phyloP scores from a whole-genome alignment of 2,329 filamentous ascomycete species.

The Dendrostoma leiphaemia region DNA sequence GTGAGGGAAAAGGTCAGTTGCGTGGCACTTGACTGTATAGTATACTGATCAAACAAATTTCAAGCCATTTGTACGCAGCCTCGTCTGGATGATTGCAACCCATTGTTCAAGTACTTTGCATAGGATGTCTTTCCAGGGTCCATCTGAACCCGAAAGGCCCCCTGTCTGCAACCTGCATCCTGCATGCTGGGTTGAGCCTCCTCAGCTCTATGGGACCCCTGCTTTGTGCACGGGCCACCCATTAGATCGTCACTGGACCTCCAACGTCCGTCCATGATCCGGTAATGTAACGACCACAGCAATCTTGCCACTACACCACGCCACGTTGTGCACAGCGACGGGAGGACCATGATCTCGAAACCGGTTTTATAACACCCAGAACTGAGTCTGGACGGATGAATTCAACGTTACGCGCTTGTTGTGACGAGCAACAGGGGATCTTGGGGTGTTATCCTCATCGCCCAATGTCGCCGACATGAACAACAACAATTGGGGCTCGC shows the following conservation, averaged over 20 bases:
- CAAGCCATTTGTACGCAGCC: too few relatives aligned
- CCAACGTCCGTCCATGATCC: slow-evolving; percentile 3
- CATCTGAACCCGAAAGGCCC: neutral
- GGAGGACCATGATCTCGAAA: neutral
- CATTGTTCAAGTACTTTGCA: too few relatives aligned
- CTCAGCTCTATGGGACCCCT: neutral
- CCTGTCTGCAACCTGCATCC: too few relatives aligned
- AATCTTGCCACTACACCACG: neutral
- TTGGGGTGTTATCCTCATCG: neutral
- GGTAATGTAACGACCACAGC: neutral
- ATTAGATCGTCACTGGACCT: neutral
- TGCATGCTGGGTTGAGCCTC: neutral
- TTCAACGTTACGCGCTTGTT: neutral
- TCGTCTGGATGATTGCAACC: too few relatives aligned
- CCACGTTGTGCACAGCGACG: neutral
- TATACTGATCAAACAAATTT: neutral
- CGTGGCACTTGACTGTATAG: too few relatives aligned
- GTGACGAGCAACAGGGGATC: neutral
- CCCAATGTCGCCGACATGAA: slow-evolving; percentile 18
- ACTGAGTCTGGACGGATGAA: neutral
- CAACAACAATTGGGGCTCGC: slow-evolving; percentile 20
- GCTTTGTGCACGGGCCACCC: neutral
- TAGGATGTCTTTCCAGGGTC: neutral
- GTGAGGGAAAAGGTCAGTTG: too few relatives aligned
- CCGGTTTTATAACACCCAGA: neutral